Base-by-base conservation (phyloP, 2,329 filamentous ascomycete species). In the Scedosporium apiospermum region DNA sequence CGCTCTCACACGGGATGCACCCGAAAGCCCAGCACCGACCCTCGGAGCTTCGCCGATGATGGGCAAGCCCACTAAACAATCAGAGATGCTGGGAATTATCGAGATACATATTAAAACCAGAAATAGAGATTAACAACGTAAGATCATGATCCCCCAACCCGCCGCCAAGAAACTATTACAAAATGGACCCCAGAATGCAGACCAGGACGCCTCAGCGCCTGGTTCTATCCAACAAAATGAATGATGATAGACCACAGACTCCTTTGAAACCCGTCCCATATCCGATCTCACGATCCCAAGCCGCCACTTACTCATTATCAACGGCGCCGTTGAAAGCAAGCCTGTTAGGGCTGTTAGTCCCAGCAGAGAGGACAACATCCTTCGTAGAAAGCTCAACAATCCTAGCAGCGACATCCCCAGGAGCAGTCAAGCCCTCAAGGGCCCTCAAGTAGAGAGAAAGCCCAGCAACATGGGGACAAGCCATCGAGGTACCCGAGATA, bases 401-500 rank as follows among this genome's bases (percentile, higher is more conserved):
- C 67, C 78, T 77, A 62, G 70, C 58, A 68, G 77, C 78, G 23
- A 86, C 77, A 10, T 74, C 79, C 61, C 75, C 69, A 23, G 82
- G 79, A 58, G 73, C 74, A 60, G 67, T 66, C 58, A 66, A 44
- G 44, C 74, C 73, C 63, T 81, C 75, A 12, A 81, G 71, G n/a
- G 73, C 74, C 60, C 84, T 70, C 57, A 75, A 71, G 69, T 78
- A 78, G 46, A 64, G 58, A 23, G 66, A 82, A n/a, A 88, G 71
- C 12, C 86, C 86, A 26, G 82, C 76, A 61, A 88, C 76, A 68
- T 87, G 84, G 0, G 85, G 85, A 3, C 78, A 74, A 2, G 85
- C 82, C 84, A 87, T 87, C 42, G 80, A 84, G 5, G 86, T 88
- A 41, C 85, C 86, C 14, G 77, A 80, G 67, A 85, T 76, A 30